These are phyloP conservation scores for Crithidia bombi DNA, from an alignment of 208 protist species.

Conservation along the genomic window DNA sequence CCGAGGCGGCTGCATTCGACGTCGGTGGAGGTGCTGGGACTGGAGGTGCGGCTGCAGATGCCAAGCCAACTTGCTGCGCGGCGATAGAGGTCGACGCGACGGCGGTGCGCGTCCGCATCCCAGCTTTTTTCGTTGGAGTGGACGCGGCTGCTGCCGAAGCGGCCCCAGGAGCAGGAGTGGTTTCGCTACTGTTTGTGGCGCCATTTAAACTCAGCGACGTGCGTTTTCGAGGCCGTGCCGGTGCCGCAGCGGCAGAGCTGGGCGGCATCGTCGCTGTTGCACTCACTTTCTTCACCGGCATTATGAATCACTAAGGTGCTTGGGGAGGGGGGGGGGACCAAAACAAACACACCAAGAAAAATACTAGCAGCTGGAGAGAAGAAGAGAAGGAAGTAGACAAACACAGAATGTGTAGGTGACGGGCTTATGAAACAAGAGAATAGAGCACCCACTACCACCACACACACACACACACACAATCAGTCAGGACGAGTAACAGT, in stretches of 20 bases:
- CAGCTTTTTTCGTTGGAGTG: background rate
- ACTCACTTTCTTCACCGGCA: constrained; percentile 22
- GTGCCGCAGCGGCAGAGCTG: background rate
- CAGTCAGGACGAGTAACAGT: background rate
- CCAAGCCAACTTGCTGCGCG: constrained; percentile 6
- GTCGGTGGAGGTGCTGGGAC: background rate
- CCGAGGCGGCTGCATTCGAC: background rate
- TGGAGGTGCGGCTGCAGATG: background rate
- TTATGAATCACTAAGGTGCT: background rate
- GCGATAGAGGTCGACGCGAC: constrained; percentile 6
- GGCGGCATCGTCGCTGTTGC: background rate
- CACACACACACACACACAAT: background rate
- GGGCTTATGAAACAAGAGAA: no score
- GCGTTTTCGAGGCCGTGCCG: constrained; percentile 5
- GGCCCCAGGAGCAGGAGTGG: background rate
- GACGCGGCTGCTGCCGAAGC: background rate
- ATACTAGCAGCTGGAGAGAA: constrained; percentile 12
- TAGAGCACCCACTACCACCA: no score
- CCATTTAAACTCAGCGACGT: constrained; percentile 10
- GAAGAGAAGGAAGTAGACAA: constrained; percentile 22
- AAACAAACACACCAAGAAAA: background rate
- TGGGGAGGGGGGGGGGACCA: no score
- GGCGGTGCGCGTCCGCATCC: background rate
- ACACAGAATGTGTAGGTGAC: no score
- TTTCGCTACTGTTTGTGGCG: constrained; percentile 19